Percentiles rank a stretch among this genome's conserved stretches.
phyloP scores from a whole-genome alignment of 768 basidiomycete species.

The Naematelia encephala region DNA sequence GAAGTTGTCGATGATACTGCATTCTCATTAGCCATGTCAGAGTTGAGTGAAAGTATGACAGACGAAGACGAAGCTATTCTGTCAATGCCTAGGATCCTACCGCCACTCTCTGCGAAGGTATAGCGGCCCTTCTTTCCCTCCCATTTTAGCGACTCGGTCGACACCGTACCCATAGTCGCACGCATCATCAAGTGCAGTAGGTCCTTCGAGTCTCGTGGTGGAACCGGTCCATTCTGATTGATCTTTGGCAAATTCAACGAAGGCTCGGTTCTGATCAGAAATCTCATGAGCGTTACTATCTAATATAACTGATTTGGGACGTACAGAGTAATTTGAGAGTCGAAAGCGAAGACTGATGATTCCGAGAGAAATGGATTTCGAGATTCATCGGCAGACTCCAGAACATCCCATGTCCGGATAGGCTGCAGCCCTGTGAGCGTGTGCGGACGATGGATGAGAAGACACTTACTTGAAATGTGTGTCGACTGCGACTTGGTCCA shows the following conservation, averaged over 20 bases:
- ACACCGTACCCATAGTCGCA: constrained; percentile 32
- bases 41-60: background rate
- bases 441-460: background rate
- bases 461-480: constrained; percentile 10
- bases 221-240: background rate
- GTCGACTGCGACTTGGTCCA: constrained; percentile 8
- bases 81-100: constrained; percentile 19
- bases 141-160: constrained; percentile 25
- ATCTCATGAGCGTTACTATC: background rate
- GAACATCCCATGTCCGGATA: constrained; percentile 21
- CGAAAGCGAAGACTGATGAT: constrained; percentile 8
- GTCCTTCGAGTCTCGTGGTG: constrained; percentile 12
- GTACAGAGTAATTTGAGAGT: constrained; percentile 18
- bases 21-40: constrained; percentile 2
- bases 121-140: constrained; percentile 16
- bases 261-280: constrained; percentile 1
- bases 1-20: constrained; percentile 19
- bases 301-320: background rate
- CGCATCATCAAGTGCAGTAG: constrained; percentile 25
- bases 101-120: constrained; percentile 14
- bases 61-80: constrained; percentile 16
- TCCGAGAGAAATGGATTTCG: constrained; percentile 13
- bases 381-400: background rate
- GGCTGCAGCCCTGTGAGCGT: no score
- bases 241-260: background rate